Evolutionary conservation across 2,329 filamentous ascomycete species (phyloP).

Genomic region (Rugonectria rugulosa): DNA sequence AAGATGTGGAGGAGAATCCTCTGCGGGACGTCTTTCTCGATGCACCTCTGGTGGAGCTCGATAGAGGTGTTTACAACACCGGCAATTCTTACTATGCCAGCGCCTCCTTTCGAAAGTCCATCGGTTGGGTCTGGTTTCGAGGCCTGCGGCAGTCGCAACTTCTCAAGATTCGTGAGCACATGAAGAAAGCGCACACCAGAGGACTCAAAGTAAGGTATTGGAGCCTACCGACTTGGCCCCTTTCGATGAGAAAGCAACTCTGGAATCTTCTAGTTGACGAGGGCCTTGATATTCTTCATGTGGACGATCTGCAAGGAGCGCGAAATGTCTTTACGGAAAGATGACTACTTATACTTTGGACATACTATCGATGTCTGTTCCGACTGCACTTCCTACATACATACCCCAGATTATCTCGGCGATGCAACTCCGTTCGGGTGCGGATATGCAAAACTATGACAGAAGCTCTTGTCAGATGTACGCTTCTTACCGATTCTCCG

Average conservation of each 20-base stretch:
- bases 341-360: no score
- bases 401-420: not conserved
- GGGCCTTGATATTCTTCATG: slow-evolving; percentile 67
- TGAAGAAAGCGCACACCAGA: slow-evolving; percentile 57
- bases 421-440: not conserved
- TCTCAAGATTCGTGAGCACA: slow-evolving; percentile 51
- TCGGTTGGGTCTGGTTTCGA: slow-evolving; percentile 59
- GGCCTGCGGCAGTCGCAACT: slow-evolving; percentile 55
- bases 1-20: slow-evolving; percentile 27
- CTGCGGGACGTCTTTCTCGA: slow-evolving; percentile 70
- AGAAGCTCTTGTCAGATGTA: slow-evolving; percentile 4
- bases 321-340: slow-evolving; percentile 22
- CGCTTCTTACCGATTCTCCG: slow-evolving; percentile 38
- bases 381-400: not conserved
- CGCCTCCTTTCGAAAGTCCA: slow-evolving; percentile 59
- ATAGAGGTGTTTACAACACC: slow-evolving; percentile 49
- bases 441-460: not conserved
- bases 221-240: slow-evolving; percentile 66
- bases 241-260: slow-evolving; percentile 59
- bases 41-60: slow-evolving; percentile 61
- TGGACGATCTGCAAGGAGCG: slow-evolving; percentile 62
- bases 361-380: no score
- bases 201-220: slow-evolving; percentile 68
- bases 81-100: slow-evolving; percentile 74
- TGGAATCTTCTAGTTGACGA: slow-evolving; percentile 64